Conservation (phyloP, 2,329 filamentous ascomycete genomes). For the Alternaria arborescens region DNA sequence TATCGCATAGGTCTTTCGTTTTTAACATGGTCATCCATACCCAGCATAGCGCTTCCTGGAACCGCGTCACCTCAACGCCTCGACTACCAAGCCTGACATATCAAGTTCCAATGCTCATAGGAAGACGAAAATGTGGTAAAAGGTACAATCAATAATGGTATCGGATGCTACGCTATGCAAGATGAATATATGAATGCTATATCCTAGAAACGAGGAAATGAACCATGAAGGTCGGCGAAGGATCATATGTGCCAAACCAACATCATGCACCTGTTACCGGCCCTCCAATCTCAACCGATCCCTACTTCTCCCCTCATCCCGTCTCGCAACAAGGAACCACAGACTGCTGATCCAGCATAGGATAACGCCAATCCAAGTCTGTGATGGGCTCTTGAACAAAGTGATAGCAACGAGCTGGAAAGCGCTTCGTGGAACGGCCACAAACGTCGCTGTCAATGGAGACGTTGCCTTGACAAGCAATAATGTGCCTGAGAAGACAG, state of each 20-base stretch:
- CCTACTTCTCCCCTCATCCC: slow-evolving; percentile 51
- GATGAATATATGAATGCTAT: background rate
- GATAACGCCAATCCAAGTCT: slow-evolving; percentile 61
- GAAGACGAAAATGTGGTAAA: background rate
- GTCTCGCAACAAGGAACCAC: slow-evolving; percentile 59
- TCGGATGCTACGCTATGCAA: slow-evolving; percentile 5
- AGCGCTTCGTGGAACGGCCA: slow-evolving; percentile 59
- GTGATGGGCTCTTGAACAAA: slow-evolving; percentile 58
- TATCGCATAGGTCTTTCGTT: too few species aligned
- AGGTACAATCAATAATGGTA: background rate
- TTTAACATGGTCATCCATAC: too few species aligned
- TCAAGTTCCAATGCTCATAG: background rate
- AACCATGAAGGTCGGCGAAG: background rate
- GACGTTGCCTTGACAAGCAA: slow-evolving; percentile 60
- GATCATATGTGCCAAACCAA: background rate
- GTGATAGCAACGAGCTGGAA: slow-evolving; percentile 60
- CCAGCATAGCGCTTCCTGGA: too few species aligned
- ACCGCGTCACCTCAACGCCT: too few species aligned
- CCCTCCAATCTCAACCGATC: slow-evolving; percentile 48
- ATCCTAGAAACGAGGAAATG: background rate
- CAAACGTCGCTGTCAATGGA: slow-evolving; percentile 60
- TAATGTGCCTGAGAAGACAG: slow-evolving; percentile 59
- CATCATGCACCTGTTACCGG: slow-evolving; percentile 19
- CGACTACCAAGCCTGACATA: too few species aligned
- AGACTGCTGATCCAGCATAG: slow-evolving; percentile 60